Evolutionary conservation across 2,329 filamentous ascomycete genomes (phyloP), one percentile per base, ranked within the genome.

Genomic region (Emergomyces pasteurianus): DNA sequence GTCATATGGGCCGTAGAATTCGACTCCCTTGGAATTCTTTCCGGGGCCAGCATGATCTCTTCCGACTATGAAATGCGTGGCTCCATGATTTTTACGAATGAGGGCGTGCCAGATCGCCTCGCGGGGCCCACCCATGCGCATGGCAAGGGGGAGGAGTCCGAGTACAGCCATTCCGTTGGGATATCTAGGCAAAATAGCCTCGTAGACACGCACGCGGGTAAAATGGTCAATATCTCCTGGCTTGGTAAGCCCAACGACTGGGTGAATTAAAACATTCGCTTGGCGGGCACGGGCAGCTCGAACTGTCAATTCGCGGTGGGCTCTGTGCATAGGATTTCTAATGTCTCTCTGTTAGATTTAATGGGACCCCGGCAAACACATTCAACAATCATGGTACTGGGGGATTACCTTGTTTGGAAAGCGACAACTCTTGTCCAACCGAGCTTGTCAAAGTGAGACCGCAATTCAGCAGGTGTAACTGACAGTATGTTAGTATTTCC

Each of bases 91-190:
- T 87, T 97, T 99, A 74, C 94, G 91, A 82, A 99, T 99, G 72
- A 99, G 96, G 72, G 94, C 94, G 82, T 99, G 94, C 94, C 94
- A 99, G 79, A 99, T 91, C 68, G 94, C 94, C 81, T 99, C 94
- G 68, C 94, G 90, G 65, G 94, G 94, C 70, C 94, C 94, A 73
- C 91, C 94, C 94, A 99, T 99, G 74, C 94, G 89, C 94, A 99
- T 99, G 70, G 94, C 94, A 66, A 99, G 83, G 62, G 92, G 92
- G 60, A 99, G 84, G 49, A 99, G 89, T 77, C 91, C 92, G 66
- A 99, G 85, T 46, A 95, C 91, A 62, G 94, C 94, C 94, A 99
- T 99, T 72, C 94, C 94, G 77, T 97, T 99, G 77, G 94, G 94
- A 80, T 99, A 99, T 73, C 94, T 86, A 68, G 92, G 90, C 66